phyloP scores from a whole-genome alignment of 495 filamentous ascomycete species.

The Haplographium delicatum region DNA sequence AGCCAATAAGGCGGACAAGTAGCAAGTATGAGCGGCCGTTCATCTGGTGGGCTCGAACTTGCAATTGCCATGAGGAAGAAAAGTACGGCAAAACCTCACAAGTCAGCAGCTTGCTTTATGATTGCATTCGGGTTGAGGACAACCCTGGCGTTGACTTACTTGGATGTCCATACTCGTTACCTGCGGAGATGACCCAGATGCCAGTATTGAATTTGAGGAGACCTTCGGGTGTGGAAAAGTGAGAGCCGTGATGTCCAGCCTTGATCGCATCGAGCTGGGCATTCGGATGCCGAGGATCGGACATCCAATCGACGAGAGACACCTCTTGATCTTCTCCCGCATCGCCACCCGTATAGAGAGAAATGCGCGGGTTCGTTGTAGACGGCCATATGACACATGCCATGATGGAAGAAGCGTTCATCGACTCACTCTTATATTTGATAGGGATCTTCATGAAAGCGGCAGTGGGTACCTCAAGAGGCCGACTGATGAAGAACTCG shows the following conservation, averaged over 20 bases:
- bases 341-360: neutral
- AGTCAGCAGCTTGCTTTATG: too few species aligned
- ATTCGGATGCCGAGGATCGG: neutral
- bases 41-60: too few species aligned
- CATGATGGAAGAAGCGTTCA: neutral
- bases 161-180: neutral
- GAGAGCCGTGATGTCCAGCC: constrained; percentile 5
- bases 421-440: neutral
- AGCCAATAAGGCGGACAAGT: too few species aligned
- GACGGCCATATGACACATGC: neutral
- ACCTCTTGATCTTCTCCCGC: neutral
- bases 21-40: too few species aligned
- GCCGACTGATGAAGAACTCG: too few species aligned
- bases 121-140: too few species aligned
- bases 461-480: neutral
- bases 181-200: neutral
- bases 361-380: neutral
- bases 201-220: neutral
- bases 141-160: too few species aligned
- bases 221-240: neutral
- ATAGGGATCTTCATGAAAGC: neutral
- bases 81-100: too few species aligned
- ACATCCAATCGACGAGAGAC: neutral
- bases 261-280: neutral
- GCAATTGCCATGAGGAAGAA: too few species aligned